phyloP scores from a whole-genome alignment of 345 rosid species.

The Carallia pectinifolia region DNA sequence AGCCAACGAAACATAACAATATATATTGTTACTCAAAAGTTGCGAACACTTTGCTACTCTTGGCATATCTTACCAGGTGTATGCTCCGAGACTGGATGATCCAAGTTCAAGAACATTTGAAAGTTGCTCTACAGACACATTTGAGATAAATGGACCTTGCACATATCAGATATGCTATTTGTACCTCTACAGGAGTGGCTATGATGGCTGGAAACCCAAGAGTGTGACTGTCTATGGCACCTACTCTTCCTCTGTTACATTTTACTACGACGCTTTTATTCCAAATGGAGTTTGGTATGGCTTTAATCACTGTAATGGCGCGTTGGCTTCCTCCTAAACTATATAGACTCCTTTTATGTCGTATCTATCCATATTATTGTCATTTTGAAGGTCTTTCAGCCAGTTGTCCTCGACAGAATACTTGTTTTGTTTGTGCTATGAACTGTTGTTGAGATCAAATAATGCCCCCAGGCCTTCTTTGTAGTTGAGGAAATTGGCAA shows the following conservation, averaged over 20 bases:
- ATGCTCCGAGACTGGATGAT: slow-evolving; percentile 57
- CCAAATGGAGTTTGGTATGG: slow-evolving; percentile 64
- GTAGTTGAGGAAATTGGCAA: no score
- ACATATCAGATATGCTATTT: slow-evolving; percentile 53
- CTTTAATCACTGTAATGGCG: slow-evolving; percentile 36
- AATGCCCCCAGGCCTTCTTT: no score
- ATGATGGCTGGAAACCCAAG: slow-evolving; percentile 73
- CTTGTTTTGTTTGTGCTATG: no score
- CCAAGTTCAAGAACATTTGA: slow-evolving; percentile 51
- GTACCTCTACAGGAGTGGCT: slow-evolving; percentile 51
- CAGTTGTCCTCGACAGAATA: no score
- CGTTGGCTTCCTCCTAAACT: slow-evolving; percentile 6
- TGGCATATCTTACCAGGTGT: slow-evolving; percentile 35
- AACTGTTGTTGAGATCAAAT: no score
- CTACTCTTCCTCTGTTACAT: slow-evolving; percentile 38
- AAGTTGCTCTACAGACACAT: slow-evolving; percentile 68
- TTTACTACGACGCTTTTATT: slow-evolving; percentile 45
- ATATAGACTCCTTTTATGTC: no score
- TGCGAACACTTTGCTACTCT: no score
- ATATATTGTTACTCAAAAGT: no score
- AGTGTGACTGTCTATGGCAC: slow-evolving; percentile 46
- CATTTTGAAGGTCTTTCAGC: neutral
- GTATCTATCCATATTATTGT: neutral
- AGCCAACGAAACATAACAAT: no score
- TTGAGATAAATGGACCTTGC: slow-evolving; percentile 59